phyloP scores from a whole-genome alignment of 441 rosid genomes.

The Adansonia gregorii region DNA sequence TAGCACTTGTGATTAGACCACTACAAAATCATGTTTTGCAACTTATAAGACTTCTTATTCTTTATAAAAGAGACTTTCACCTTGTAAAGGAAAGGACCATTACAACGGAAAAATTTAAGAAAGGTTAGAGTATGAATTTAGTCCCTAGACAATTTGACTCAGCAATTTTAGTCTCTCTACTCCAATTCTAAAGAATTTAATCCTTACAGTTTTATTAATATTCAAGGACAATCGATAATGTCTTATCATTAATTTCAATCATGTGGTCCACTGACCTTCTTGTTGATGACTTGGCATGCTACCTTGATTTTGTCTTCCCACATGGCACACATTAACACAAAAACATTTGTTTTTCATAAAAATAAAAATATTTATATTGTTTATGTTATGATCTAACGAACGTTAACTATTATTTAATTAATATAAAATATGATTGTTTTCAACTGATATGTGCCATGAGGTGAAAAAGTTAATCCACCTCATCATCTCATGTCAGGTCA shows the following conservation, averaged over 20 bases:
- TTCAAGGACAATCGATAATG: not conserved
- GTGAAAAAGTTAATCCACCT: not conserved
- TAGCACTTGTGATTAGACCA: not conserved
- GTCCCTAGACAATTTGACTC: not conserved
- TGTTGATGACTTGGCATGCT: not conserved
- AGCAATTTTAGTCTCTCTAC: not conserved
- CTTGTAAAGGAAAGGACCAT: constrained; percentile 1
- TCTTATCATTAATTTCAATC: not conserved
- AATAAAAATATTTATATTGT: too few relatives aligned
- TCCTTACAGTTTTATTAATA: not conserved
- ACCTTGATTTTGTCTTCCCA: too few relatives aligned
- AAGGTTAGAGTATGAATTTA: constrained; percentile 3
- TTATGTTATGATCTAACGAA: not conserved
- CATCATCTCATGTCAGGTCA: not conserved
- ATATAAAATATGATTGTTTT: too few relatives aligned
- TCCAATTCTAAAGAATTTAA: constrained; percentile 4
- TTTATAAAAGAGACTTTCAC: not conserved
- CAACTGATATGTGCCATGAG: not conserved
- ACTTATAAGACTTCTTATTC: not conserved
- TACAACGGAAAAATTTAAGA: not conserved
- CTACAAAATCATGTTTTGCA: not conserved
- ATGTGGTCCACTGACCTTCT: not conserved
- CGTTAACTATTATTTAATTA: too few relatives aligned
- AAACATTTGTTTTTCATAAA: too few relatives aligned
- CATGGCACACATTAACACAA: too few relatives aligned